Percentiles rank a stretch among this genome's conserved stretches.
Evolutionary conservation across 23 red algal species (phyloP).

Genomic region (Gracilaria domingensis): DNA sequence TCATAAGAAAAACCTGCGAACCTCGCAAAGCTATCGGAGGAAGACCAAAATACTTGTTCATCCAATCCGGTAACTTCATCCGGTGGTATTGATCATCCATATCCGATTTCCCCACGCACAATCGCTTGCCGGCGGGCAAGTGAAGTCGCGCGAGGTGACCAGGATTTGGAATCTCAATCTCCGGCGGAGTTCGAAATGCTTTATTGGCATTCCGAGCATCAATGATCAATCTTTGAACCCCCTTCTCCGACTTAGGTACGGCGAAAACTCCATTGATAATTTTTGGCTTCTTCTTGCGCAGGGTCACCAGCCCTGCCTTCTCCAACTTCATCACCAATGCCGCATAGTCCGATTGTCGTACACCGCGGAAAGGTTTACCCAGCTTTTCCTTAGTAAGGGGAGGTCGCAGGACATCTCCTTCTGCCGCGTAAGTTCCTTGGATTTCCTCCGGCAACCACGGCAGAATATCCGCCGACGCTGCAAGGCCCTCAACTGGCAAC

Average conservation of each 20-base stretch:
- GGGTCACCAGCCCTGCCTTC: not conserved
- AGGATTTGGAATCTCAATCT: slow-evolving; percentile 2
- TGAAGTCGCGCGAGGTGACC: not conserved
- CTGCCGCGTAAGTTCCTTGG: not conserved
- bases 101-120: slow-evolving; percentile 26
- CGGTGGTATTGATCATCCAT: slow-evolving; percentile 31
- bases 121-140: not conserved
- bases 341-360: not conserved
- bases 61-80: not conserved
- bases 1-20: not conserved
- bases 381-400: not conserved
- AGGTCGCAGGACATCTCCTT: not conserved
- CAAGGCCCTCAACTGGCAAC: not conserved
- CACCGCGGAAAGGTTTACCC: not conserved
- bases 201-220: slow-evolving; percentile 1
- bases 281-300: not conserved
- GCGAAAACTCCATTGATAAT: slow-evolving; percentile 17
- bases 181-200: not conserved
- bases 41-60: not conserved
- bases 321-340: not conserved
- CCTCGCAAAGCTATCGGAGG: not conserved
- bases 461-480: not conserved
- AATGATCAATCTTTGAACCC: not conserved
- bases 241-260: not conserved
- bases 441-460: not conserved